Percentiles rank a stretch among this genome's conserved stretches.
Conservation (phyloP, 768 basidiomycete genomes). For the Xanthoconium stramineum region DNA sequence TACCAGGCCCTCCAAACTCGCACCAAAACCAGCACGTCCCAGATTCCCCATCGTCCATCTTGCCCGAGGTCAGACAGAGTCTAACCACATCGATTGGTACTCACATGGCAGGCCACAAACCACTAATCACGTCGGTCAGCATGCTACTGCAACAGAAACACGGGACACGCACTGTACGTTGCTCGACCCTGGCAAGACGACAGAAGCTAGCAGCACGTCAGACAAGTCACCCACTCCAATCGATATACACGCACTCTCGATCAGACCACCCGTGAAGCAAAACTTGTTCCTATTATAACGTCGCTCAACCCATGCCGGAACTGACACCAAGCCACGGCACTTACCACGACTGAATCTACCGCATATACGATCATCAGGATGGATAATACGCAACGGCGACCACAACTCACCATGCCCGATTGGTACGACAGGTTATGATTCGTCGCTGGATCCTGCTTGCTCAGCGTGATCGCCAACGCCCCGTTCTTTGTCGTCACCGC, state of each 20-base stretch:
- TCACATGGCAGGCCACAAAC: conserved; percentile 49
- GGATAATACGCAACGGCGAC: not conserved
- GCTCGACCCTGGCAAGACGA: conserved; percentile 41
- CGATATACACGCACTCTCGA: conserved; percentile 39
- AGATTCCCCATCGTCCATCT: conserved; percentile 58
- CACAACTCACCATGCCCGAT: conserved; percentile 34
- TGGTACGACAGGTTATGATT: conserved; percentile 50
- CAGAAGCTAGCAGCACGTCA: conserved; percentile 29
- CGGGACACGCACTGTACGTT: conserved; percentile 30
- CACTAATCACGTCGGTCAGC: conserved; percentile 25
- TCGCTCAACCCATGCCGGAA: not conserved
- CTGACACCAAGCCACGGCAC: not conserved
- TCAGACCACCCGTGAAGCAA: conserved; percentile 77
- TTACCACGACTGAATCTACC: conserved; percentile 31
- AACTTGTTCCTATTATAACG: conserved; percentile 53
- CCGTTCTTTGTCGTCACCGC: conserved; percentile 52
- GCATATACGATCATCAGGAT: conserved; percentile 23
- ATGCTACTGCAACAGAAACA: not conserved
- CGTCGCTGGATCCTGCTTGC: conserved; percentile 35
- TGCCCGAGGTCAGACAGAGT: conserved; percentile 9
- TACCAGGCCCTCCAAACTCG: conserved; percentile 61
- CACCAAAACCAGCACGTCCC: conserved; percentile 52
- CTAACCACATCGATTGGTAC: conserved; percentile 3
- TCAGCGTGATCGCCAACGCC: conserved; percentile 47
- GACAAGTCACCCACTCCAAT: not conserved